Conservation (phyloP, 805 yeast species). For the Monosporozyma aerobia region DNA sequence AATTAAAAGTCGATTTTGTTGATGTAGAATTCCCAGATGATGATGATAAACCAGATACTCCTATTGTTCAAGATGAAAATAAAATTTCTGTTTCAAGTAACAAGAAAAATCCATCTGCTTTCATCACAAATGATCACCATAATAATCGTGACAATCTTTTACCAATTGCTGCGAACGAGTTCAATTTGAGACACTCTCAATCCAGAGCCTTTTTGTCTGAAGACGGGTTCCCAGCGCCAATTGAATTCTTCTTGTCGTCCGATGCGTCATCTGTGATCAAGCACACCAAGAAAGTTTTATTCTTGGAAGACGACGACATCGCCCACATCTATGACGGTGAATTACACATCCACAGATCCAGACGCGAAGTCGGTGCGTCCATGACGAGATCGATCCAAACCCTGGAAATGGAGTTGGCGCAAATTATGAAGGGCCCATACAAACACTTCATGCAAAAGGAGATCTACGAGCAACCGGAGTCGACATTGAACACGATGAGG, state of each 20-base stretch:
- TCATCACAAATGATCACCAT: slow-evolving; percentile 3
- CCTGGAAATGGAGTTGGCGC: slow-evolving; percentile 90
- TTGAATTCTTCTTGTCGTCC: slow-evolving; percentile 91
- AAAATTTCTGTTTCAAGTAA: slow-evolving; percentile 3
- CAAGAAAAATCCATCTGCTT: slow-evolving; percentile 6
- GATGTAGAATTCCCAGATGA: slow-evolving; percentile 93
- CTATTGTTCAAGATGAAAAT: slow-evolving; percentile 16
- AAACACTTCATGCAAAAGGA: slow-evolving; percentile 98
- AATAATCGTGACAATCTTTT: neutral
- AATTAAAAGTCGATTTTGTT: slow-evolving; percentile 93
- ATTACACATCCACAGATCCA: slow-evolving; percentile 94
- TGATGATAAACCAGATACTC: slow-evolving; percentile 28
- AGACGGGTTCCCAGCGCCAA: slow-evolving; percentile 85
- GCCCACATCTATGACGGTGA: slow-evolving; percentile 98
- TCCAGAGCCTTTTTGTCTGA: slow-evolving; percentile 95
- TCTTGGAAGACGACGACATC: slow-evolving; percentile 95
- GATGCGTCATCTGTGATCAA: slow-evolving; percentile 96
- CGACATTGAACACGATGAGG: slow-evolving; percentile 97
- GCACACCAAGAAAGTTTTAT: slow-evolving; percentile 94
- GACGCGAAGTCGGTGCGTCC: slow-evolving; percentile 79
- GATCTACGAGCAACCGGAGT: slow-evolving; percentile 97
- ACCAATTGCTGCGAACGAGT: slow-evolving; percentile 46
- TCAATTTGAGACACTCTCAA: slow-evolving; percentile 73
- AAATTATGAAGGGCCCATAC: slow-evolving; percentile 96
- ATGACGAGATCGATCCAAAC: slow-evolving; percentile 94